Conservation (phyloP, 2,329 filamentous ascomycete species). For the Talaromyces sp. region DNA sequence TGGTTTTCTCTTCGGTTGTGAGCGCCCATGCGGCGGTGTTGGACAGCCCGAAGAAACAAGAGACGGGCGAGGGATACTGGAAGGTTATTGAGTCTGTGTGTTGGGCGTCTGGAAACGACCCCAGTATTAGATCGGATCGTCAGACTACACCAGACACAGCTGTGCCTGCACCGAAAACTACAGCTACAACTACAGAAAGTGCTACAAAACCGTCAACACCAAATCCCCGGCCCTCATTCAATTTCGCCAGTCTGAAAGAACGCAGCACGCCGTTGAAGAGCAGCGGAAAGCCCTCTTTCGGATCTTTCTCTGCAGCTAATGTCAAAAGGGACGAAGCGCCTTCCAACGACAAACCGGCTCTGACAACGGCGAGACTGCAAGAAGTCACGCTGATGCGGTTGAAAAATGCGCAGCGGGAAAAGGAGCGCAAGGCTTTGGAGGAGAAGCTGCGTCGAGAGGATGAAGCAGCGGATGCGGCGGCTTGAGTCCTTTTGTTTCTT, state of each 20-base stretch:
- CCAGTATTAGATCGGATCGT: constrained; percentile 33
- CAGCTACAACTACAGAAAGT: constrained; percentile 13
- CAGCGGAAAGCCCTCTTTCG: constrained; percentile 11
- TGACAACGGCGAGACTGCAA: constrained; percentile 35
- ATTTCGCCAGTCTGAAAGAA: constrained; percentile 24
- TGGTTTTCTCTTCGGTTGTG: constrained; percentile 54
- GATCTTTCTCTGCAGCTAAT: constrained; percentile 3
- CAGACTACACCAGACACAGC: neutral
- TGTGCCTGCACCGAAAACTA: constrained; percentile 5
- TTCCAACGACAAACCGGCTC: constrained; percentile 15
- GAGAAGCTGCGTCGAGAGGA: constrained; percentile 49
- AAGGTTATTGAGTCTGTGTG: constrained; percentile 47
- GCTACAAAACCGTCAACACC: neutral
- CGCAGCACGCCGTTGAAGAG: constrained; percentile 13
- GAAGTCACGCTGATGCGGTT: constrained; percentile 51
- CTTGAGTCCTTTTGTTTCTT: too few relatives aligned
- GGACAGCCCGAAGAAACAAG: constrained; percentile 39
- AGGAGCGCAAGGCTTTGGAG: constrained; percentile 48
- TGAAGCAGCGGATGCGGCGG: constrained; percentile 34
- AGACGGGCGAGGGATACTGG: constrained; percentile 35
- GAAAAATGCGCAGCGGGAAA: constrained; percentile 50
- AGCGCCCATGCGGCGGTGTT: constrained; percentile 52
- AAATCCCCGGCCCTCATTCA: constrained; percentile 19
- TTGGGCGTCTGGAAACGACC: constrained; percentile 51
- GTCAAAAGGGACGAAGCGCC: neutral